A percentile compares a stretch with the other conserved stretches of the same genome.
Conservation (phyloP, 169 alveolate genomes). For the Plasmodium gallinaceum region DNA sequence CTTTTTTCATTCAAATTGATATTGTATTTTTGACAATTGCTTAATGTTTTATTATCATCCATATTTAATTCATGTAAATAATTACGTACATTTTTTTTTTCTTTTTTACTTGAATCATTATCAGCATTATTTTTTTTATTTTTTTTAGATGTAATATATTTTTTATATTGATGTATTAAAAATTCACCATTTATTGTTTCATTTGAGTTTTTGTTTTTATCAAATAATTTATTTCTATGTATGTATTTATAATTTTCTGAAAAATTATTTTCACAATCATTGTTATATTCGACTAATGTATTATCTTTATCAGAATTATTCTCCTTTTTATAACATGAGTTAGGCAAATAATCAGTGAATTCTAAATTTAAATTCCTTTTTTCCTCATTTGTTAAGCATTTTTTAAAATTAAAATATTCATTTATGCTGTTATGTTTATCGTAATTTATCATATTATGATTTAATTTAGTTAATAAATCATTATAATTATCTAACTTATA, state of each 20-base stretch:
- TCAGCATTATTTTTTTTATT: conserved; percentile 3
- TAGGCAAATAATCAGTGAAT: too few species aligned
- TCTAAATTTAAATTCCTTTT: too few species aligned
- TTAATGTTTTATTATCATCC: background rate
- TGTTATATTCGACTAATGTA: background rate
- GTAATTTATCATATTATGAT: too few species aligned
- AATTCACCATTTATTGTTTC: conserved; percentile 15
- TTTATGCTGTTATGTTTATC: too few species aligned
- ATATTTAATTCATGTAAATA: background rate
- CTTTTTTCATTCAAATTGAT: conserved; percentile 10
- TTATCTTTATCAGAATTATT: background rate
- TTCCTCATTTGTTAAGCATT: too few species aligned
- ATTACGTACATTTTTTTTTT: background rate
- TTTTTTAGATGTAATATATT: conserved; percentile 10
- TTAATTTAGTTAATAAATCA: too few species aligned
- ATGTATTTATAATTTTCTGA: background rate
- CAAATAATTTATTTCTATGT: background rate
- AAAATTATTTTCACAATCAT: background rate
- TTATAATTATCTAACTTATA: too few species aligned
- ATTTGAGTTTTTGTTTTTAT: background rate
- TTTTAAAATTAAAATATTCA: too few species aligned
- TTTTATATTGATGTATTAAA: conserved; percentile 49
- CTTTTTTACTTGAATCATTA: background rate
- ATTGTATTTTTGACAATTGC: background rate
- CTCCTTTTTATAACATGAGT: background rate